Conservation (phyloP, 192 early-diverging fungal species). For the Linnemannia schmuckeri region DNA sequence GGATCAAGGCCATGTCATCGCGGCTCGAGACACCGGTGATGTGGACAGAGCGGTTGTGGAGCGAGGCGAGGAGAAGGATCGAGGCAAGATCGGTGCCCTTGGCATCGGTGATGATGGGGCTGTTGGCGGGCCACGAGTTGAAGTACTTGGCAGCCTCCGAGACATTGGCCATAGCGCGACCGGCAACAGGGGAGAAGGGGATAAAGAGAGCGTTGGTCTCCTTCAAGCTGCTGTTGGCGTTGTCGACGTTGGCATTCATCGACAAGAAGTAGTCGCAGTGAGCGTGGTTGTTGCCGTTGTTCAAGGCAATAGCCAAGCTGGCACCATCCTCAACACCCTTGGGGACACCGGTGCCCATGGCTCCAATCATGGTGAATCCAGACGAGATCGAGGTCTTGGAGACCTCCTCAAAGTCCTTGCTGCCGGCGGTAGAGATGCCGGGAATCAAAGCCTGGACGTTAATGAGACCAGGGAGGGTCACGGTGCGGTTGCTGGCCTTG, state of each 20-base stretch:
- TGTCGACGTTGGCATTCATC: constrained; percentile 77
- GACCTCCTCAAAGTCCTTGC: constrained; percentile 71
- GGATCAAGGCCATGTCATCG: constrained; percentile 89
- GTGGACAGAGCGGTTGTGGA: constrained; percentile 90
- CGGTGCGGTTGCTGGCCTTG: constrained; percentile 88
- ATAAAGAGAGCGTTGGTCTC: constrained; percentile 71
- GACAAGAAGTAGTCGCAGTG: constrained; percentile 82
- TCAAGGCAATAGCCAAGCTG: constrained; percentile 66
- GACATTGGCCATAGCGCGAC: constrained; percentile 63
- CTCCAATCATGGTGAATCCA: constrained; percentile 87
- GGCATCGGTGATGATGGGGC: constrained; percentile 88
- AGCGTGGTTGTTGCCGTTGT: constrained; percentile 60
- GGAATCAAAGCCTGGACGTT: constrained; percentile 83
- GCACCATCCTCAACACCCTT: constrained; percentile 68
- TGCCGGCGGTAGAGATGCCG: constrained; percentile 55
- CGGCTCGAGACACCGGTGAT: constrained; percentile 83
- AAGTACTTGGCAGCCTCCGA: constrained; percentile 81
- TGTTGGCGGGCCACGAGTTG: constrained; percentile 80
- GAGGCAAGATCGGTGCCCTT: constrained; percentile 89
- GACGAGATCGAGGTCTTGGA: constrained; percentile 83
- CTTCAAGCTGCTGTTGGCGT: constrained; percentile 62
- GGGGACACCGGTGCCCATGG: constrained; percentile 69
- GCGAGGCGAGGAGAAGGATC: constrained; percentile 86
- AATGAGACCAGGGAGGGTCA: constrained; percentile 89
- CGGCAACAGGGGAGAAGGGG: constrained; percentile 67